Evolutionary conservation across 306 rosid genomes (phyloP).

Genomic region (Coriaria nepalensis): DNA sequence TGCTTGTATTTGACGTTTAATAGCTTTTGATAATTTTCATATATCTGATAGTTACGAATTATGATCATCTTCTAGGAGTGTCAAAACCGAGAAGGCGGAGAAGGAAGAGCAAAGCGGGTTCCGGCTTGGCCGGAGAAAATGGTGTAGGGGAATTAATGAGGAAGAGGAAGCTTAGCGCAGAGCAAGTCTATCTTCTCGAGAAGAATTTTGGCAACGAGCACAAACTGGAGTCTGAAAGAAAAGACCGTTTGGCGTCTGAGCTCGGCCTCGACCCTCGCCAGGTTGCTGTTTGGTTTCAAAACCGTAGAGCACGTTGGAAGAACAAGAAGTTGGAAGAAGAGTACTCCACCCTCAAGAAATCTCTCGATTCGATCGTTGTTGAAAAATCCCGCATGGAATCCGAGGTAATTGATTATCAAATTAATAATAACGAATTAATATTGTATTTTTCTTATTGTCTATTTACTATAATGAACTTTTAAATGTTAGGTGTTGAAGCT

Average conservation of each 20-base stretch:
- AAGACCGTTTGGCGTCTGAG: slow-evolving; percentile 58
- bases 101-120: slow-evolving; percentile 40
- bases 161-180: slow-evolving; percentile 66
- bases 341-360: slow-evolving; percentile 45
- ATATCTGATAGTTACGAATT: neutral
- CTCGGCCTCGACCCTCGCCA: slow-evolving; percentile 86
- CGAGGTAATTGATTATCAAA: slow-evolving; percentile 31
- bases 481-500: slow-evolving; percentile 40
- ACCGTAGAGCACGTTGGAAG: slow-evolving; percentile 94
- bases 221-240: slow-evolving; percentile 68
- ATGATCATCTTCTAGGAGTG: slow-evolving; percentile 22
- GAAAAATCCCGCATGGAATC: slow-evolving; percentile 64
- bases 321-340: slow-evolving; percentile 82
- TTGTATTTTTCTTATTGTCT: neutral
- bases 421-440: no score
- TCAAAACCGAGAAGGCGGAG: slow-evolving; percentile 52
- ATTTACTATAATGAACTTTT: neutral
- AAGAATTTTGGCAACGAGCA: slow-evolving; percentile 53
- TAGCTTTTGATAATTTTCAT: neutral
- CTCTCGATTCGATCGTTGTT: slow-evolving; percentile 34
- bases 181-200: slow-evolving; percentile 58
- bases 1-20: no score
- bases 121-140: slow-evolving; percentile 15
- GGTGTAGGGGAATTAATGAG: slow-evolving; percentile 11
- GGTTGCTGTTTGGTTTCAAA: slow-evolving; percentile 94